phyloP scores from a whole-genome alignment of 2,329 filamentous ascomycete species.

The Talaromyces sp. region DNA sequence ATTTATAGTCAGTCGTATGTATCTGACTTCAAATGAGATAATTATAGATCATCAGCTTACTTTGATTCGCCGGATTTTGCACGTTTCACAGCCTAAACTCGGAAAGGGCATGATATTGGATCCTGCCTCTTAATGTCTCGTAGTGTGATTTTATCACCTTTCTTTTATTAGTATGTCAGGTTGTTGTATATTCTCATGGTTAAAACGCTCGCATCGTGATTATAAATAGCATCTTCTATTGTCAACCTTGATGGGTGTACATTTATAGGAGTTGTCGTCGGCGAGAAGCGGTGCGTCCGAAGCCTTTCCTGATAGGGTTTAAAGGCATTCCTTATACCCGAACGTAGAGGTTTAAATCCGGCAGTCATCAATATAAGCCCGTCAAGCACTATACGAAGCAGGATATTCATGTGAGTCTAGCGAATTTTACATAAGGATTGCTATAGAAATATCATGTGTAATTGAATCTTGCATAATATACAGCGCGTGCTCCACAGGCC shows the following conservation, averaged over 20 bases:
- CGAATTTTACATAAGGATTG: not conserved
- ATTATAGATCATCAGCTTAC: not conserved
- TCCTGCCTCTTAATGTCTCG: not conserved
- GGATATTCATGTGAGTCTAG: not conserved
- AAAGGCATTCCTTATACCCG: not conserved
- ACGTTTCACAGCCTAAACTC: not conserved
- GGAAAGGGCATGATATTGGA: not conserved
- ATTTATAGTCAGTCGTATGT: not conserved
- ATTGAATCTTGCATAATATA: not conserved
- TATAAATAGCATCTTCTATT: not conserved
- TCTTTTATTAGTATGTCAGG: not conserved
- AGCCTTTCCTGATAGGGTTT: not conserved
- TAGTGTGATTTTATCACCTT: not conserved
- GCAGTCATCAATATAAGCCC: not conserved
- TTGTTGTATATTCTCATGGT: not conserved
- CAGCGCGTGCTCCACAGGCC: not conserved
- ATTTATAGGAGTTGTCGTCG: not conserved
- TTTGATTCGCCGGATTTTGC: not conserved
- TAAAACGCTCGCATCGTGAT: not conserved
- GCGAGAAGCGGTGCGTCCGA: not conserved
- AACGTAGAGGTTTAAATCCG: not conserved
- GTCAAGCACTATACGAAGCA: not conserved
- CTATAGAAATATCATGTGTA: not conserved
- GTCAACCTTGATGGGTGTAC: not conserved
- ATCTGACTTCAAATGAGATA: not conserved